Percentiles rank a stretch among this genome's conserved stretches.
These are phyloP conservation scores for Medicago truncatula DNA, from an alignment of 306 rosid species.

Conservation along the genomic window DNA sequence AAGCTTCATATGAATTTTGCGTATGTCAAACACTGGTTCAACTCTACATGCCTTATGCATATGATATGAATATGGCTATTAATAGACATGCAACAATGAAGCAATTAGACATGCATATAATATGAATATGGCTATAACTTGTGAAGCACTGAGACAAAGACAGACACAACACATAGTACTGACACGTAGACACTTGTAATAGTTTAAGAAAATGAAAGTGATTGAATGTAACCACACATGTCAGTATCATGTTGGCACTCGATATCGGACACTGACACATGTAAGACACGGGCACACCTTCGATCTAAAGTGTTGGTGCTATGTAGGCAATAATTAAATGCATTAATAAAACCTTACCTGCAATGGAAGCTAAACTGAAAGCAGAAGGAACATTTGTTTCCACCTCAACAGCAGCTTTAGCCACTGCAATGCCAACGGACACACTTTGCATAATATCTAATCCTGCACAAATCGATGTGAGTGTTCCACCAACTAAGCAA, in stretches of 20 bases:
- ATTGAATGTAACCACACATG: neutral
- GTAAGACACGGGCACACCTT: neutral
- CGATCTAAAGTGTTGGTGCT: neutral
- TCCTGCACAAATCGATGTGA: constrained; percentile 78
- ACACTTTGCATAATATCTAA: constrained; percentile 79
- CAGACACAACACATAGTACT: neutral
- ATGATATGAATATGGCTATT: constrained; percentile 29
- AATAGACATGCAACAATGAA: neutral
- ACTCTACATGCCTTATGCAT: constrained; percentile 15
- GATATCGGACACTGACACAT: neutral
- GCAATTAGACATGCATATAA: constrained; percentile 26
- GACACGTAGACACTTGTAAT: neutral
- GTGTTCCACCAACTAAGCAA: constrained; percentile 88
- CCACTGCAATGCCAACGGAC: constrained; percentile 85
- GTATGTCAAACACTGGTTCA: constrained; percentile 15
- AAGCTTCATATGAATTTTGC: constrained; percentile 21
- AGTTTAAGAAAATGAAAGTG: neutral
- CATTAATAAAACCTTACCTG: constrained; percentile 57
- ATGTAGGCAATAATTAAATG: constrained; percentile 2
- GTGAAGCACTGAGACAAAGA: neutral
- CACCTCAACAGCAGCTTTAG: constrained; percentile 85
- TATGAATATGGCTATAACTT: neutral
- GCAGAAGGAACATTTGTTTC: constrained; percentile 72
- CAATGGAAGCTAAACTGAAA: constrained; percentile 57
- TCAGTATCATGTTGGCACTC: neutral